Percentiles rank a stretch among this genome's conserved stretches.
Evolutionary conservation across 2,329 filamentous ascomycete genomes (phyloP).

Genomic region (Talaromyces albobiverticillius): DNA sequence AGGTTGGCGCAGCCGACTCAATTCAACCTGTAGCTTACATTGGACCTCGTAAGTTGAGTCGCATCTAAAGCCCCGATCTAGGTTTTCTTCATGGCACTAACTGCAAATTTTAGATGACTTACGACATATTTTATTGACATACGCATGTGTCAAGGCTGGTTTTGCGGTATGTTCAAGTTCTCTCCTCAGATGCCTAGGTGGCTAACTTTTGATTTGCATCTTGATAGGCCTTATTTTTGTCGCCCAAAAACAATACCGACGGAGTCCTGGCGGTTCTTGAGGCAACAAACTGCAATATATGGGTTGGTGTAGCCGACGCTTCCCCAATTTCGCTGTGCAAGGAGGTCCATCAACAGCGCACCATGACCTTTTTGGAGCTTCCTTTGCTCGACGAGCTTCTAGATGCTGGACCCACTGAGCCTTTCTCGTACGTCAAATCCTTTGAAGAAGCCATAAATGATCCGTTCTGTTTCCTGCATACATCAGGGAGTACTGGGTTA

Average conservation of each 20-base stretch:
- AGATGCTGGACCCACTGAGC: neutral
- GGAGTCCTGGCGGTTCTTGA: slow-evolving; percentile 2
- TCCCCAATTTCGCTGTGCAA: neutral
- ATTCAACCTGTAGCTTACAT: slow-evolving; percentile 10
- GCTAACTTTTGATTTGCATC: neutral
- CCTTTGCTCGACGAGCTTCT: slow-evolving; percentile 8
- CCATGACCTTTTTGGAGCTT: slow-evolving; percentile 1
- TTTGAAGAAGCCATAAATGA: slow-evolving; percentile 34
- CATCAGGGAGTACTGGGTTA: slow-evolving; percentile 33
- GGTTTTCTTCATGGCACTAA: too few species aligned
- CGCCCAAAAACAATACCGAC: slow-evolving; percentile 5
- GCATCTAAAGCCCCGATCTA: too few species aligned
- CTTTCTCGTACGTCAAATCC: slow-evolving; percentile 22
- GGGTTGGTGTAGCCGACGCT: slow-evolving; percentile 1
- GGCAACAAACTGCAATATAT: slow-evolving; percentile 3
- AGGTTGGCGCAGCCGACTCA: neutral
- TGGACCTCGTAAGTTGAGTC: slow-evolving; percentile 4
- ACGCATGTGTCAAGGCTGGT: slow-evolving; percentile 7
- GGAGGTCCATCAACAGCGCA: neutral
- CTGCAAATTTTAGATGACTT: neutral
- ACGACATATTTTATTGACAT: slow-evolving; percentile 3
- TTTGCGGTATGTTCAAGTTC: slow-evolving; percentile 6
- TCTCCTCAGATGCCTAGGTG: too few species aligned
- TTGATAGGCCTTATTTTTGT: slow-evolving; percentile 11
- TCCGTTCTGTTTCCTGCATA: slow-evolving; percentile 34